Evolutionary conservation across 1,284 basidiomycete genomes (phyloP).

Genomic region (Uromyces viciae-fabae): DNA sequence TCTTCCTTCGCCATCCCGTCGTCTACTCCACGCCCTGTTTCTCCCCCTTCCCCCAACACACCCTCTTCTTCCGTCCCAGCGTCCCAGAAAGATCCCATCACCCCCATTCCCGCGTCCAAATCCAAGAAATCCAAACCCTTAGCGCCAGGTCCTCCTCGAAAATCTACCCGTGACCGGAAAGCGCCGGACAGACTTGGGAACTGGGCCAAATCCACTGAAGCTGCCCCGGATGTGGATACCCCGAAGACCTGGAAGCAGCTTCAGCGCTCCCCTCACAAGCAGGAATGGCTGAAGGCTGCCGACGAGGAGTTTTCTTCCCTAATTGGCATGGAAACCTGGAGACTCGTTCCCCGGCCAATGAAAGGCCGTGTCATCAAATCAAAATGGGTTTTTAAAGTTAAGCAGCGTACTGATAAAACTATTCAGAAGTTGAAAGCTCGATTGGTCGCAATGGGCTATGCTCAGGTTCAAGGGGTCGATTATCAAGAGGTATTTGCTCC

Average conservation of each 20-base stretch:
- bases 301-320: not conserved
- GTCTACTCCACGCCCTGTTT: not conserved
- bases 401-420: not conserved
- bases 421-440: not conserved
- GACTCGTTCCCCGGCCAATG: not conserved
- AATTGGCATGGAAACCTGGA: not conserved
- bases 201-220: not conserved
- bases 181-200: not conserved
- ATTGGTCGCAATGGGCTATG: not conserved
- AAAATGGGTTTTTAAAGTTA: slow-evolving; percentile 23
- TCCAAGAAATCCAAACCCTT: not conserved
- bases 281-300: not conserved
- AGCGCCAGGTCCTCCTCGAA: not conserved
- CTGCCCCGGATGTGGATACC: not conserved
- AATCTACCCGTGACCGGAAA: not conserved
- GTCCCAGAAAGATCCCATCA: not conserved
- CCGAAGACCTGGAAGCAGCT: slow-evolving; percentile 3
- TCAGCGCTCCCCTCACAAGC: not conserved
- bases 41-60: not conserved
- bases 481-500: not conserved
- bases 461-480: not conserved
- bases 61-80: not conserved
- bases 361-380: slow-evolving; percentile 12
- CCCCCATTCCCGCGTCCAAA: not conserved
- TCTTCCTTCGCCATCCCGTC: not conserved